Conservation (phyloP, 1,284 basidiomycete genomes). For the Marasmius fiardii region DNA sequence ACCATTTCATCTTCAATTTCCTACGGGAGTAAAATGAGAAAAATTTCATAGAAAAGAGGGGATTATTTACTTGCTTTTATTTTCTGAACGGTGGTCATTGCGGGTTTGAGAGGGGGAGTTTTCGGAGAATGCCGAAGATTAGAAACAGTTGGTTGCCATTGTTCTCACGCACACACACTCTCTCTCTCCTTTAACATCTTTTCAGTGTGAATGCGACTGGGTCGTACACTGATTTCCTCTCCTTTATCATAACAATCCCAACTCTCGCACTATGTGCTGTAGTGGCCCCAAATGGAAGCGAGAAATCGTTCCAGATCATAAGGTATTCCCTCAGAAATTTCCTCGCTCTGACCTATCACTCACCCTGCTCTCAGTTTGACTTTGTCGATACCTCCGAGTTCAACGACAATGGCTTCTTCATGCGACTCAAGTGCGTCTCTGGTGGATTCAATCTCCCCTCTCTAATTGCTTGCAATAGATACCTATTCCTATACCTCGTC, state of each 20-base stretch:
- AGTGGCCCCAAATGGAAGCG: conserved; percentile 89
- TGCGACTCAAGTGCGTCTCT: conserved; percentile 75
- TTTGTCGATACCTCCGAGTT: conserved; percentile 95
- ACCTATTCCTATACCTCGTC: conserved; percentile 87
- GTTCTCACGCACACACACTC: neutral
- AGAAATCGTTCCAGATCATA: conserved; percentile 96
- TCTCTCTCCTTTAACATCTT: conserved; percentile 2
- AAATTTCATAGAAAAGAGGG: too few relatives aligned
- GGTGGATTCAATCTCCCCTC: neutral
- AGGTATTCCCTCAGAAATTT: conserved; percentile 49
- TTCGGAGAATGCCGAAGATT: conserved; percentile 32
- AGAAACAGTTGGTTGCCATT: neutral
- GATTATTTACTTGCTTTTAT: conserved; percentile 82
- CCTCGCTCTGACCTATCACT: conserved; percentile 7
- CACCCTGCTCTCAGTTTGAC: conserved; percentile 72
- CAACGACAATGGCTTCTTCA: conserved; percentile 81
- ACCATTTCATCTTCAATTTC: conserved; percentile 98
- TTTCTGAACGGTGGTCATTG: conserved; percentile 86
- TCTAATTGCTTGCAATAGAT: conserved; percentile 50
- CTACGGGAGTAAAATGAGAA: conserved; percentile 31
- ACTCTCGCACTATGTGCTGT: conserved; percentile 57
- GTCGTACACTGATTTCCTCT: conserved; percentile 45
- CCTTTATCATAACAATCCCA: conserved; percentile 27
- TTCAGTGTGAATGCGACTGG: conserved; percentile 54
- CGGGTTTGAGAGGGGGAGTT: conserved; percentile 24